Percentiles rank a stretch among this genome's conserved stretches.
These are phyloP conservation scores for Lizonia empirigonia DNA, from an alignment of 2,329 filamentous ascomycete genomes.

Conservation along the genomic window DNA sequence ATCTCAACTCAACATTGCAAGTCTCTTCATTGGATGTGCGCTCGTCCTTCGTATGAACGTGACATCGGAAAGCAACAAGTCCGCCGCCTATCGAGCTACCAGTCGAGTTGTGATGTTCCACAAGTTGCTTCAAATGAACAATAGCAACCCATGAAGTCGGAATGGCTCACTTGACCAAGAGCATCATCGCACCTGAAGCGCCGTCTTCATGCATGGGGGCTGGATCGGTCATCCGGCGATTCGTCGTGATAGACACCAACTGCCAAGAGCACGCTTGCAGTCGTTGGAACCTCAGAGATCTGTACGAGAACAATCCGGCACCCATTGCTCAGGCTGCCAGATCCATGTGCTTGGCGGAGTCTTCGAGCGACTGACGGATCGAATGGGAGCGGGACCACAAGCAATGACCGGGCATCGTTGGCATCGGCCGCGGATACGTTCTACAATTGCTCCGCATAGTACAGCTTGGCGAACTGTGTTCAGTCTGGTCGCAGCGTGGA, in stretches of 20 bases:
- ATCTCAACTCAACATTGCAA: too few species aligned
- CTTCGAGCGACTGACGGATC: not conserved
- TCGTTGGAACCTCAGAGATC: not conserved
- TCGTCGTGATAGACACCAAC: not conserved
- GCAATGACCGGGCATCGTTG: not conserved
- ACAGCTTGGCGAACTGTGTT: conserved; percentile 3
- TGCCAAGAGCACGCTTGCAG: not conserved
- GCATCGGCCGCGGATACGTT: conserved; percentile 17
- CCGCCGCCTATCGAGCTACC: too few species aligned
- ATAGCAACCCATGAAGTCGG: not conserved
- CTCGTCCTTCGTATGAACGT: not conserved
- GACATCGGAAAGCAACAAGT: too few species aligned
- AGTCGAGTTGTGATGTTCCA: too few species aligned
- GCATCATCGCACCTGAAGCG: not conserved
- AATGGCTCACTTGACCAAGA: not conserved
- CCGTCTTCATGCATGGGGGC: not conserved
- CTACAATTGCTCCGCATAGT: conserved; percentile 1
- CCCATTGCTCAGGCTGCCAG: not conserved
- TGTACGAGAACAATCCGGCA: conserved; percentile 8
- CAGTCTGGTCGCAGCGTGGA: conserved; percentile 3
- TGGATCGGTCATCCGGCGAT: not conserved
- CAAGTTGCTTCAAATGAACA: not conserved
- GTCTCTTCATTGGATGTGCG: too few species aligned
- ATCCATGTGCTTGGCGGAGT: conserved; percentile 1
- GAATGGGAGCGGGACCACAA: not conserved